Base-by-base conservation (phyloP, 2,329 filamentous ascomycete genomes). In the Cyclaneusma minus region DNA sequence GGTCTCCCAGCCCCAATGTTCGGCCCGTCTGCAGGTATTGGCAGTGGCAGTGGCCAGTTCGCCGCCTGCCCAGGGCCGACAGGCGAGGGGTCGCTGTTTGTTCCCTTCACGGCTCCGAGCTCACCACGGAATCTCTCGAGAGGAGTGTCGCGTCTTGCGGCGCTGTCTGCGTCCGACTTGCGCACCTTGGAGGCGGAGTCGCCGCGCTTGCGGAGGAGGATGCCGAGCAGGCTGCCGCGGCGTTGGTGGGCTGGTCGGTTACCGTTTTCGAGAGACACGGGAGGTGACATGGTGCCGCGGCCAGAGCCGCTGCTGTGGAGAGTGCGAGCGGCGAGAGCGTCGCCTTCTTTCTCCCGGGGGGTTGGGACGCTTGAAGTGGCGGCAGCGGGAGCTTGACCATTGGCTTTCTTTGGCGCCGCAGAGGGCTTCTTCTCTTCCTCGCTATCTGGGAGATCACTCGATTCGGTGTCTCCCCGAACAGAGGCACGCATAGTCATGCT, bases 121-220 rank as follows among this genome's bases (percentile, higher is more conserved):
- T 75, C 61, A 5, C 56, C 53, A n/a, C 53, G 44, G 35, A 56
- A 66, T 16, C 69, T 60, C 44, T 79, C 72, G 2, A 77, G 53
- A 12, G 56, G 60, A 0, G 68, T 75, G 35, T 79, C 73, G 27
- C 63, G 58, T 7, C 72, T 56, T 2, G 71, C 69, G 3, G 64
- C 63, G 35, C 62, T 73, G 36, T 76, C 71, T 8, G 49, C 41
- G 13, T 62, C 62, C 1, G 54, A 48, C 19, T 69, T 68, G 16
- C 62, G 56, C 12, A 75, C 62, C 40, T 62, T 67, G 24, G 57
- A 52, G 29, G 52, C 42, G 14, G 54, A 40, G 34, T 65, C 59
- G 18, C 50, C 50, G 45, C 71, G 78, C 49, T 65, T 75, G 29
- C 77, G 70, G 19, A 71, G 66, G n/a, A 83, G 50, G 4, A 67